phyloP scores from a whole-genome alignment of 75 land plant genomes.

The Picea sitchensis region DNA sequence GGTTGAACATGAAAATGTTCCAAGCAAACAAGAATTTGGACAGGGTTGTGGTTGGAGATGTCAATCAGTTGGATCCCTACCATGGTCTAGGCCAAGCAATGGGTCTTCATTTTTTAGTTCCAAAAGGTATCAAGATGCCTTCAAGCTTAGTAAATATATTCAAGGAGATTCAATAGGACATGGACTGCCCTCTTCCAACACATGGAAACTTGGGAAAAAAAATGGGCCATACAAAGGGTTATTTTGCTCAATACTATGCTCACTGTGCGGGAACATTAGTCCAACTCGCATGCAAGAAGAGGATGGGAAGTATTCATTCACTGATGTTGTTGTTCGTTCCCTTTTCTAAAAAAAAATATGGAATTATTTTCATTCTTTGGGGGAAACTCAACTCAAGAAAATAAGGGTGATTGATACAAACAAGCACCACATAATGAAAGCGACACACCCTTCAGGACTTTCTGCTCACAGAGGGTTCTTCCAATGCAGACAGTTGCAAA shows the following conservation, averaged over 20 bases:
- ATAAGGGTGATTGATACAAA: constrained; percentile 74
- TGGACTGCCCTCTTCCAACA: constrained; percentile 81
- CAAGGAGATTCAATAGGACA: constrained; percentile 81
- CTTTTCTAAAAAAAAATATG: constrained; percentile 64
- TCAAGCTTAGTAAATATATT: constrained; percentile 89
- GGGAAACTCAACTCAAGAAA: constrained; percentile 95
- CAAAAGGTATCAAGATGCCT: constrained; percentile 84
- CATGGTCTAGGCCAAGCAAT: constrained; percentile 99
- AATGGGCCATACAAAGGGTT: constrained; percentile 73
- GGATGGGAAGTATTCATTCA: constrained; percentile 88
- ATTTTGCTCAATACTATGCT: too few species aligned
- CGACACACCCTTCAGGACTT: constrained; percentile 97
- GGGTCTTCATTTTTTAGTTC: constrained; percentile 95
- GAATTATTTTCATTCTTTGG: constrained; percentile 87
- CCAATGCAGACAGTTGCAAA: constrained; percentile 50
- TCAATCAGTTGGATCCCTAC: constrained; percentile 66
- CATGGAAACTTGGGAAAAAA: constrained; percentile 82
- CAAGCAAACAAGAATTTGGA: too few species aligned
- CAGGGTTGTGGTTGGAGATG: too few species aligned
- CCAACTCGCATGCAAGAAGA: constrained; percentile 97
- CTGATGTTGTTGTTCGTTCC: constrained; percentile 82
- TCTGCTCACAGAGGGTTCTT: constrained; percentile 97
- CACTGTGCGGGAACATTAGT: constrained; percentile 68
- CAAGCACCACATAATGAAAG: constrained; percentile 78
- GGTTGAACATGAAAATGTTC: too few species aligned